These are phyloP conservation scores for Puccinia novopanici DNA, from an alignment of 1,284 basidiomycete genomes.

Conservation along the genomic window DNA sequence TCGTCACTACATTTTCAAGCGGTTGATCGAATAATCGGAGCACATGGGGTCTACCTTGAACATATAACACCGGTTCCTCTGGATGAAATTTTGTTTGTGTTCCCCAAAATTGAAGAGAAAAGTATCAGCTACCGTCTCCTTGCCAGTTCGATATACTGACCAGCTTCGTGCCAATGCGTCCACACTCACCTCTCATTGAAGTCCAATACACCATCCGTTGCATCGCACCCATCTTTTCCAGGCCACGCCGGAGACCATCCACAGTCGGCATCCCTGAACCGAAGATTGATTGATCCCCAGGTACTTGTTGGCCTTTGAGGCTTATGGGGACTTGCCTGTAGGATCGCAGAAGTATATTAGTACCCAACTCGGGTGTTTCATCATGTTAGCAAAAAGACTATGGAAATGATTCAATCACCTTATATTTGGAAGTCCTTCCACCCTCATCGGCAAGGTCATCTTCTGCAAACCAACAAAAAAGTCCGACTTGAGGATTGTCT, in stretches of 20 bases:
- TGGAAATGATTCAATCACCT: constrained; percentile 11
- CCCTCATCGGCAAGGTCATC: constrained; percentile 70
- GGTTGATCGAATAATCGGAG: constrained; percentile 86
- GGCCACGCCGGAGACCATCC: constrained; percentile 73
- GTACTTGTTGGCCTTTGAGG: constrained; percentile 7
- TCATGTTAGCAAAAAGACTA: background rate
- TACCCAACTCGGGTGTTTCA: background rate
- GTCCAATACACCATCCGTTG: constrained; percentile 81
- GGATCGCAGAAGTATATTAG: background rate
- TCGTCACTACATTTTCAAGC: constrained; percentile 82
- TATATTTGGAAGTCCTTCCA: constrained; percentile 51
- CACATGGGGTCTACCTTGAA: constrained; percentile 83
- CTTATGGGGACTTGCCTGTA: constrained; percentile 48
- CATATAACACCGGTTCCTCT: constrained; percentile 55
- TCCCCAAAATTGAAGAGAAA: background rate
- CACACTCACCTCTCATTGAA: constrained; percentile 68
- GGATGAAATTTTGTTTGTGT: background rate
- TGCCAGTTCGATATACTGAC: background rate
- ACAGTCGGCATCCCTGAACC: constrained; percentile 39
- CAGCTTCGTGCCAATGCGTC: background rate
- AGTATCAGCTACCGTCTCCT: background rate
- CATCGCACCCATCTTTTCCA: constrained; percentile 79
- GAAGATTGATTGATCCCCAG: constrained; percentile 46
- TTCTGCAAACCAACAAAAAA: constrained; percentile 69
- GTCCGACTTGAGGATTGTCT: constrained; percentile 86